Conservation (phyloP, 495 filamentous ascomycete species). For the Tirmania nivea region DNA sequence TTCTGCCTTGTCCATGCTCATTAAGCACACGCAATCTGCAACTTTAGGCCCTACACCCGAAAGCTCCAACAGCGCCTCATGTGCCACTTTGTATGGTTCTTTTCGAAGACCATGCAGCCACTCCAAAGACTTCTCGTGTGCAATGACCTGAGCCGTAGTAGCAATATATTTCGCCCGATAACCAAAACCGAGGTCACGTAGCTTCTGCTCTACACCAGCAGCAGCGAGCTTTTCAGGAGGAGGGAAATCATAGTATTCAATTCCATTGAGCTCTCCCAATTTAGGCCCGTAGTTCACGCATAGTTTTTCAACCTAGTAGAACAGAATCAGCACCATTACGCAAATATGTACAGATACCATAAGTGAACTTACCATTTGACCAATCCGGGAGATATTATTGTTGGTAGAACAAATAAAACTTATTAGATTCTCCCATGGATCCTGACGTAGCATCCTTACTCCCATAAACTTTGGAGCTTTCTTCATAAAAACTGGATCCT, state of each 20-base stretch:
- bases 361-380: conserved; percentile 47
- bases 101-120: conserved; percentile 65
- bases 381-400: conserved; percentile 90
- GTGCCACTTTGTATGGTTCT: conserved; percentile 46
- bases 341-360: not conserved
- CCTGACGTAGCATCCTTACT: conserved; percentile 84
- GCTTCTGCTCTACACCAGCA: conserved; percentile 46
- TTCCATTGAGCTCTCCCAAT: conserved; percentile 40
- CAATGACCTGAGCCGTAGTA: conserved; percentile 57
- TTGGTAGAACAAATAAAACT: conserved; percentile 97
- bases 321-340: not conserved
- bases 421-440: conserved; percentile 86
- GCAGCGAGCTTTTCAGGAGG: conserved; percentile 44
- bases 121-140: conserved; percentile 36
- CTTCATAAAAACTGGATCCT: conserved; percentile 74
- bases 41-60: conserved; percentile 92
- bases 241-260: conserved; percentile 71
- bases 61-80: conserved; percentile 54
- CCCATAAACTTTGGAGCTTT: conserved; percentile 74
- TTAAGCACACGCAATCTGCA: conserved; percentile 84
- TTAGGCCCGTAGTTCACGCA: conserved; percentile 65
- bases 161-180: conserved; percentile 85
- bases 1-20: conserved; percentile 95
- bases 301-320: conserved; percentile 49
- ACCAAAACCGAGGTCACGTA: conserved; percentile 74